A percentile compares a stretch with the other conserved stretches of the same genome.
These are phyloP conservation scores for Leccinum uliginosum DNA, from an alignment of 768 basidiomycete genomes.

Conservation along the genomic window DNA sequence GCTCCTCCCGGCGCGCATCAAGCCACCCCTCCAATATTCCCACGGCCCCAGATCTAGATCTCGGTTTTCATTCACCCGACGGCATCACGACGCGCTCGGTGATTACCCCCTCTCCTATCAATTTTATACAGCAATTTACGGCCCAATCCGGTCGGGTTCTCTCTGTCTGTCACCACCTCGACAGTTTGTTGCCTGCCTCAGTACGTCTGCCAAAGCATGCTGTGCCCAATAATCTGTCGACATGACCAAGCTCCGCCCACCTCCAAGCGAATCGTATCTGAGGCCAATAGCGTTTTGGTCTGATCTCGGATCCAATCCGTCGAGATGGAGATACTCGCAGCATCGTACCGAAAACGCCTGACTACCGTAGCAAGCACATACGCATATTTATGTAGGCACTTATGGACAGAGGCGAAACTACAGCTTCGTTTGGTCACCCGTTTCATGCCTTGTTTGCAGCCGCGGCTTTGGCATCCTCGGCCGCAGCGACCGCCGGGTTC, in stretches of 20 bases:
- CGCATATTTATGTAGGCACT: not conserved
- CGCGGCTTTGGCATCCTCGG: conserved; percentile 77
- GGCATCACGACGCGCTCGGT: not conserved
- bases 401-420: not conserved
- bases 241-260: not conserved
- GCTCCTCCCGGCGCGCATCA: conserved; percentile 12
- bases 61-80: not conserved
- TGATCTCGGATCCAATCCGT: not conserved
- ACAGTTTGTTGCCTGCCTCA: not conserved
- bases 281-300: not conserved
- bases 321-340: not conserved
- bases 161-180: not conserved
- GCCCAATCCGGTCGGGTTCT: not conserved
- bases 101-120: not conserved
- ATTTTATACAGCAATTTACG: not conserved
- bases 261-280: not conserved
- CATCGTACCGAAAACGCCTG: not conserved
- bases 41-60: conserved; percentile 1
- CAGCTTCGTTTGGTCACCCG: conserved; percentile 2
- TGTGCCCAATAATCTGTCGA: not conserved
- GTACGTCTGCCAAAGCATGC: not conserved
- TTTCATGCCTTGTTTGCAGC: conserved; percentile 49
- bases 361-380: not conserved
- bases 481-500: conserved; percentile 92
- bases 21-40: not conserved